These are phyloP conservation scores for Mycena rebaudengoi DNA, from an alignment of 768 basidiomycete species.

Conservation along the genomic window DNA sequence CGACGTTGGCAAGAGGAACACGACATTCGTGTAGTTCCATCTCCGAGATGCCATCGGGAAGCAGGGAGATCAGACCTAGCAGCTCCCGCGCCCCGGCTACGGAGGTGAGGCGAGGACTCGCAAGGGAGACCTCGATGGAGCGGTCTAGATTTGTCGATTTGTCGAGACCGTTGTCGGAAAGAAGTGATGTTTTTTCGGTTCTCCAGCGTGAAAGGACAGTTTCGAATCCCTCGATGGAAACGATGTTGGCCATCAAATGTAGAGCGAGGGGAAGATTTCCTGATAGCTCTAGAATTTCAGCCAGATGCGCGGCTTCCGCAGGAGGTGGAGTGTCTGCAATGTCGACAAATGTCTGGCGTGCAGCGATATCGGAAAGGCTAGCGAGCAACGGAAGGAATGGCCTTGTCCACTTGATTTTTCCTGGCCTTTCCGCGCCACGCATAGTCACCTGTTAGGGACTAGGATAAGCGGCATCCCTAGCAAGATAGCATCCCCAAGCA, in stretches of 20 bases:
- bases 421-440: conserved; percentile 11
- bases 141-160: conserved; percentile 8
- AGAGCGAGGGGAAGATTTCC: conserved; percentile 2
- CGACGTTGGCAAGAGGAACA: conserved; percentile 3
- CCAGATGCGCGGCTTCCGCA: neutral
- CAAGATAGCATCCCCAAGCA: neutral
- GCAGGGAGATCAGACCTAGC: conserved; percentile 10
- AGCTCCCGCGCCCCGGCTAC: neutral
- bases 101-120: conserved; percentile 5
- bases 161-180: conserved; percentile 11
- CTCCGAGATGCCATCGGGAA: conserved; percentile 1
- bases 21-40: neutral
- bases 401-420: conserved; percentile 6
- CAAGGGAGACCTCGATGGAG: conserved; percentile 8
- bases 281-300: neutral
- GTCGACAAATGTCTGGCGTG: conserved; percentile 9
- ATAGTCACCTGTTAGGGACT: conserved; percentile 14
- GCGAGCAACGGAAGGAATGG: conserved; percentile 2
- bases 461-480: too few species aligned
- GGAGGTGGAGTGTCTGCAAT: conserved; percentile 1
- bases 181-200: conserved; percentile 6
- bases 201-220: neutral
- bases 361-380: neutral
- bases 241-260: neutral
- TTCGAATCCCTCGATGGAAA: neutral